Conservation (phyloP, 2,329 filamentous ascomycete species). For the Xylaria sp. region DNA sequence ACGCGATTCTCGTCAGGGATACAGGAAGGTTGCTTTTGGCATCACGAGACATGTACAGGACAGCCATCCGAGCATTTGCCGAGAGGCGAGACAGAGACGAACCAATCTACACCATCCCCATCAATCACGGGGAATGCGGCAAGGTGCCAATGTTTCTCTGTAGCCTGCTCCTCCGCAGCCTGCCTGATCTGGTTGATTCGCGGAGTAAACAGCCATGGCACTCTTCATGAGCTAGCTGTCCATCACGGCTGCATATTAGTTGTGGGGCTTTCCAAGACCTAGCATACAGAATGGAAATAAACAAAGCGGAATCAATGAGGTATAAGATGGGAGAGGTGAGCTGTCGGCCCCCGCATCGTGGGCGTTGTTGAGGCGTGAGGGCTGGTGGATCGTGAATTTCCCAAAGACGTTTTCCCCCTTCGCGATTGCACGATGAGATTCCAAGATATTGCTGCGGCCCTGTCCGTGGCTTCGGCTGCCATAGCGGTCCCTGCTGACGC, state of each 20-base stretch:
- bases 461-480: conserved; percentile 40
- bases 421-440: conserved; percentile 41
- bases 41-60: conserved; percentile 15
- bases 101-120: conserved; percentile 40
- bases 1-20: conserved; percentile 12
- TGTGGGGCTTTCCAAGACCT: conserved; percentile 30
- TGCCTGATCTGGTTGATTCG: conserved; percentile 44
- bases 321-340: conserved; percentile 40
- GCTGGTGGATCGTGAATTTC: conserved; percentile 1
- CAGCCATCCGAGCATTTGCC: conserved; percentile 38
- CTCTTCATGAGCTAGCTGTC: conserved; percentile 12
- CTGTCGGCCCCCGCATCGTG: neutral
- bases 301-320: neutral
- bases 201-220: conserved; percentile 29
- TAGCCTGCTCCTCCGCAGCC: conserved; percentile 45
- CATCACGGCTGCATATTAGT: conserved; percentile 35
- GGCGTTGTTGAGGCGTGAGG: conserved; percentile 1
- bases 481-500: conserved; percentile 30
- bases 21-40: conserved; percentile 9
- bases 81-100: conserved; percentile 44
- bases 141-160: conserved; percentile 31
- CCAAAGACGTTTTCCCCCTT: conserved; percentile 8
- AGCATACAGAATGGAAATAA: neutral
- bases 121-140: conserved; percentile 37
- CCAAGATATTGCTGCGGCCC: conserved; percentile 33